These are phyloP conservation scores for Limonomyces culmigenus DNA, from an alignment of 1,284 basidiomycete species.

Conservation along the genomic window DNA sequence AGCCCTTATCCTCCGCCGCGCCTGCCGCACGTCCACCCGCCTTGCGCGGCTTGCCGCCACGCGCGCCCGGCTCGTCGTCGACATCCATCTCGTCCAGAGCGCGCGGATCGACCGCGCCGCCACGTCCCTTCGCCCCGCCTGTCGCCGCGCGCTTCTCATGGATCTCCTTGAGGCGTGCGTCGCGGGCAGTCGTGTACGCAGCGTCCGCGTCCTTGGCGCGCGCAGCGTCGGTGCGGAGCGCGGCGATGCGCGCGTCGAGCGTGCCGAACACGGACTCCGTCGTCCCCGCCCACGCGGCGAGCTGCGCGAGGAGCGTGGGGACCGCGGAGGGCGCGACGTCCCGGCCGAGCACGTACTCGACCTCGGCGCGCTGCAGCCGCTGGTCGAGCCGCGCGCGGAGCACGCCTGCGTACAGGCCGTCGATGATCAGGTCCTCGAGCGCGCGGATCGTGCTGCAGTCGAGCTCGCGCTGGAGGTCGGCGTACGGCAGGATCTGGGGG, in stretches of 20 bases:
- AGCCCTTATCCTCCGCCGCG: too few relatives aligned
- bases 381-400: slow-evolving; percentile 86
- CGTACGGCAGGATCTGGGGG: slow-evolving; percentile 60
- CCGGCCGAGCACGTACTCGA: slow-evolving; percentile 82
- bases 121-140: slow-evolving; percentile 5
- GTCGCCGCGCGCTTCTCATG: slow-evolving; percentile 29
- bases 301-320: slow-evolving; percentile 36
- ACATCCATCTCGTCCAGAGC: slow-evolving; percentile 14
- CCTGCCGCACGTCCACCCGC: too few relatives aligned
- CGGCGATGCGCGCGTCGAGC: slow-evolving; percentile 38
- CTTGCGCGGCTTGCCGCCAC: too few relatives aligned
- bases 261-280: slow-evolving; percentile 28
- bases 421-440: slow-evolving; percentile 91
- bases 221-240: slow-evolving; percentile 18
- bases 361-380: slow-evolving; percentile 69
- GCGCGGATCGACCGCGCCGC: not conserved
- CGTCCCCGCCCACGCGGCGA: slow-evolving; percentile 10
- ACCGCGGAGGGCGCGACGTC: slow-evolving; percentile 56
- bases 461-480: slow-evolving; percentile 44
- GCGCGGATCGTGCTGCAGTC: slow-evolving; percentile 64
- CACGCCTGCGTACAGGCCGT: slow-evolving; percentile 82
- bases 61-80: slow-evolving; percentile 15
- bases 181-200: slow-evolving; percentile 25
- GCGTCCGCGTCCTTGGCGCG: slow-evolving; percentile 20
- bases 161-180: slow-evolving; percentile 32